Evolutionary conservation across 1,139 yeast species (phyloP).

Genomic region (Meyerozyma carpophila): DNA sequence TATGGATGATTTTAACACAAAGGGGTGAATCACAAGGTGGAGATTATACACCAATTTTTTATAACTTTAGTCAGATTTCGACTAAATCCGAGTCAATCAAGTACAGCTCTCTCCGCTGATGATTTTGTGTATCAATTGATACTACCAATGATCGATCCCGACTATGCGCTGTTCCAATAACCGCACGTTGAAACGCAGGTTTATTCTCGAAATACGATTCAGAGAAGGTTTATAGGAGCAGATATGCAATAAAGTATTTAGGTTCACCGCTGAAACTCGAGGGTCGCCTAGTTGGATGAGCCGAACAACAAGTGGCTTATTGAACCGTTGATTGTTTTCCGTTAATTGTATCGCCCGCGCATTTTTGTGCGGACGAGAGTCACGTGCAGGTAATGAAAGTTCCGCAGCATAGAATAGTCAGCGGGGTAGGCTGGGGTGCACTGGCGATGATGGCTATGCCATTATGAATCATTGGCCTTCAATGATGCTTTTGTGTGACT

Average conservation of each 20-base stretch:
- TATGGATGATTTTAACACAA: conserved; percentile 6
- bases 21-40: background rate
- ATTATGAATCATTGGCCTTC: no score
- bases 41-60: conserved; percentile 3
- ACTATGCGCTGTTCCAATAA: background rate
- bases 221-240: background rate
- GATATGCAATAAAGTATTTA: background rate
- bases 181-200: background rate
- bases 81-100: background rate
- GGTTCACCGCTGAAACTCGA: background rate
- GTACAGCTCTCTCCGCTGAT: conserved; percentile 1
- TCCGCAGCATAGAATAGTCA: conserved; percentile 1
- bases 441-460: no score
- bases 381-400: background rate
- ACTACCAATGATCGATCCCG: background rate
- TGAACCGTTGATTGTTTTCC: background rate
- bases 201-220: background rate
- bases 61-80: conserved; percentile 1
- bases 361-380: background rate
- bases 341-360: conserved; percentile 1
- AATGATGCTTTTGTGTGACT: no score
- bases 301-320: background rate
- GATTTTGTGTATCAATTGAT: background rate
- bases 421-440: background rate
- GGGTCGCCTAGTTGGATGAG: background rate